These are phyloP conservation scores for Lipomyces spencermartinsiae DNA, from an alignment of 805 yeast genomes.

Conservation along the genomic window DNA sequence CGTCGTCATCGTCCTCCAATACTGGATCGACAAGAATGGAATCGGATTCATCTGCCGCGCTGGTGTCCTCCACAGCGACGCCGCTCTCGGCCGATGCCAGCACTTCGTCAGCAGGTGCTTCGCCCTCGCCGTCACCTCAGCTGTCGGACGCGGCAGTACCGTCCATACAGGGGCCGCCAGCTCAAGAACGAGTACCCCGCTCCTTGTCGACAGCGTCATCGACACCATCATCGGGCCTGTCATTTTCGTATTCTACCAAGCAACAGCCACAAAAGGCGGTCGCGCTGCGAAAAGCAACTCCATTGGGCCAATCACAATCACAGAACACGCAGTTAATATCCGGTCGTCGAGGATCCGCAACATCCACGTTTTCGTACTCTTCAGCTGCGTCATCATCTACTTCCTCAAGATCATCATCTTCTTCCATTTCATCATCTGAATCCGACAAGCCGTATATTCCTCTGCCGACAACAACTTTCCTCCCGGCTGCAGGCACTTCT, in stretches of 20 bases:
- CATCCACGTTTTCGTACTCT: slow-evolving; percentile 12
- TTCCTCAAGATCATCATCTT: slow-evolving; percentile 11
- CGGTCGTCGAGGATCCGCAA: slow-evolving; percentile 6
- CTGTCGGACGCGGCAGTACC: neutral
- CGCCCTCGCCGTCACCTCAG: neutral
- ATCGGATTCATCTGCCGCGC: neutral
- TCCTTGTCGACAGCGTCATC: neutral
- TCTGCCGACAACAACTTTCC: slow-evolving; percentile 20
- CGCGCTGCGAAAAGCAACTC: slow-evolving; percentile 12
- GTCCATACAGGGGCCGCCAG: neutral
- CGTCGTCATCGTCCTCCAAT: slow-evolving; percentile 8
- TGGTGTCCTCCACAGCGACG: neutral
- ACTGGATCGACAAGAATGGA: slow-evolving; percentile 6
- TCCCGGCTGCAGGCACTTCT: slow-evolving; percentile 11
- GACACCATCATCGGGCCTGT: neutral
- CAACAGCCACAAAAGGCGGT: slow-evolving; percentile 10
- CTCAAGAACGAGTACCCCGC: neutral
- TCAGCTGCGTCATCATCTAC: slow-evolving; percentile 10
- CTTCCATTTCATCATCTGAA: slow-evolving; percentile 9
- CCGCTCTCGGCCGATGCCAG: neutral
- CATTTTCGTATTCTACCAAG: slow-evolving; percentile 31
- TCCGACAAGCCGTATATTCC: slow-evolving; percentile 31
- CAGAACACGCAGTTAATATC: neutral
- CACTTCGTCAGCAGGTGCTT: neutral
- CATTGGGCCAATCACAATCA: slow-evolving; percentile 1